Evolutionary conservation across 805 yeast species (phyloP).

Genomic region (Barnettozyma populi): DNA sequence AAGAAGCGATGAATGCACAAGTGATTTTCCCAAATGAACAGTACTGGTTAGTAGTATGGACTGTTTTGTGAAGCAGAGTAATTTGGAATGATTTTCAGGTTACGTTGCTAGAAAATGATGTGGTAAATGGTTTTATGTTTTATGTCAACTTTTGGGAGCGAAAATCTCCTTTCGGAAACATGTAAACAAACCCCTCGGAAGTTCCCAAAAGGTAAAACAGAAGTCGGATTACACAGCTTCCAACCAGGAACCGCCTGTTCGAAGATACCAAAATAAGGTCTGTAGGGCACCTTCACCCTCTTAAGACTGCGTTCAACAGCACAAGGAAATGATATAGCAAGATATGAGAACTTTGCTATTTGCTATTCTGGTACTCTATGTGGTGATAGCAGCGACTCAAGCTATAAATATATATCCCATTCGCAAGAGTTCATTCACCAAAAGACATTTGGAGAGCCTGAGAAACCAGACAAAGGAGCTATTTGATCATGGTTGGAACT

Average conservation of each 20-base stretch:
- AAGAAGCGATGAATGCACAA: too few relatives aligned
- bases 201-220: background rate
- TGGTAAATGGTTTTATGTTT: background rate
- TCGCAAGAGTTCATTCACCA: slow-evolving; percentile 16
- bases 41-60: too few relatives aligned
- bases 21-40: too few relatives aligned
- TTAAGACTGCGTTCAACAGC: background rate
- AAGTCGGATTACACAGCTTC: background rate
- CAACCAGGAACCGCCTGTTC: too few relatives aligned
- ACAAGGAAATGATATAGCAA: background rate
- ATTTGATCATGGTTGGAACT: slow-evolving; percentile 70
- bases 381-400: background rate
- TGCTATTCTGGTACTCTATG: background rate
- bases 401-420: background rate
- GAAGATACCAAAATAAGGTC: too few relatives aligned
- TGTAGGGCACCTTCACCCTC: background rate
- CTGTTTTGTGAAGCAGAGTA: background rate
- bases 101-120: background rate
- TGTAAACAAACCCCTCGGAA: slow-evolving; percentile 17
- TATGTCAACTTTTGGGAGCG: background rate
- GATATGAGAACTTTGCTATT: background rate
- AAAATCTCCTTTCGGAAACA: slow-evolving; percentile 12
- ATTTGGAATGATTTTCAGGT: background rate
- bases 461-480: slow-evolving; percentile 46
- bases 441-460: slow-evolving; percentile 26